A percentile compares a stretch with the other conserved stretches of the same genome.
phyloP scores from a whole-genome alignment of 108 stramenopile genomes.

The Cyclotella distinguenda region DNA sequence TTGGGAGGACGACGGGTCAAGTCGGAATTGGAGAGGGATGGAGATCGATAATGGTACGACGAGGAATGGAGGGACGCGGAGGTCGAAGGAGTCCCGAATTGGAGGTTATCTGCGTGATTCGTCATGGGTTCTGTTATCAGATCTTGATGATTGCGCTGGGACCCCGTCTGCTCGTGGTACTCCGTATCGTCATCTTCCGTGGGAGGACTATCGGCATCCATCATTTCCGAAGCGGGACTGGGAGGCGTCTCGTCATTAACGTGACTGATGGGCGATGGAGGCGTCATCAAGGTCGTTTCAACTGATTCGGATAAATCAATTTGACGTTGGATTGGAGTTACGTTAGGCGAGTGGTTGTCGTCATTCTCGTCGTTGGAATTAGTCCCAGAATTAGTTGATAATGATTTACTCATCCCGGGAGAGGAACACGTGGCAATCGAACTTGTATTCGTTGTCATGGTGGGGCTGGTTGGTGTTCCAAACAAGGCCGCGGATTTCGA shows the following conservation, averaged over 20 bases:
- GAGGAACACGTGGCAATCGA: too few species aligned
- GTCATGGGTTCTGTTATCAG: neutral
- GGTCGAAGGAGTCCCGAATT: too few species aligned
- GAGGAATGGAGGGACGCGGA: too few species aligned
- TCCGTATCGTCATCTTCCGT: neutral
- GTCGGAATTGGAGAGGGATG: neutral
- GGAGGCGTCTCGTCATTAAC: conserved; percentile 6
- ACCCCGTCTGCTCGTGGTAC: neutral
- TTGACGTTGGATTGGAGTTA: too few species aligned
- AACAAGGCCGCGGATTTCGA: too few species aligned
- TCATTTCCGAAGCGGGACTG: conserved; percentile 5
- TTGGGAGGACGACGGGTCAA: too few species aligned
- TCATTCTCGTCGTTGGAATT: too few species aligned
- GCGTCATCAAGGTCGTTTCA: conserved; percentile 3
- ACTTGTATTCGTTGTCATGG: too few species aligned
- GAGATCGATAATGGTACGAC: neutral
- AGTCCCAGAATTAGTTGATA: too few species aligned
- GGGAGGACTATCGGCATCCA: neutral
- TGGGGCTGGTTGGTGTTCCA: too few species aligned
- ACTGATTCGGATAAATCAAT: too few species aligned
- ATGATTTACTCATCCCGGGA: too few species aligned
- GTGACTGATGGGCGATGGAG: neutral
- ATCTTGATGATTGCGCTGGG: neutral
- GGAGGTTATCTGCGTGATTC: neutral
- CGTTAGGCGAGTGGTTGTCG: neutral